Evolutionary conservation across 2,329 filamentous ascomycete species (phyloP), one percentile per base, ranked within the genome.

Genomic region (Coniochaeta sp.): DNA sequence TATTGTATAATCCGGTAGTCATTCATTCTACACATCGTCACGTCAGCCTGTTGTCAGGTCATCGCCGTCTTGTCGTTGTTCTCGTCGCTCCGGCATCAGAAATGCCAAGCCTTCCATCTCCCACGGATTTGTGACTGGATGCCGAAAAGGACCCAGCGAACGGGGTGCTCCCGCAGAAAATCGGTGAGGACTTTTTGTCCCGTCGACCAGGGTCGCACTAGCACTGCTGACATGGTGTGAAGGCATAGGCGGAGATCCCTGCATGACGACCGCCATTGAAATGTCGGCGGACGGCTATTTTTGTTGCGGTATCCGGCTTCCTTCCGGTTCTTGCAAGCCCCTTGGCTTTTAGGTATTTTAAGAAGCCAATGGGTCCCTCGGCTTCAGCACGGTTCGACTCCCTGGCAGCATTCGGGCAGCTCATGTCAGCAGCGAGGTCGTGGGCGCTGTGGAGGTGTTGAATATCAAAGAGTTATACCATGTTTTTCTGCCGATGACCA

Each of bases 131-230:
- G 34, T 12, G 6, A 12, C 16, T 40, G 6, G 17, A 40, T 40
- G 38, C 38, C 38, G 42, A 52, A 14, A 28, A 12, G 28, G 4
- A 12, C 22, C 47, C 47, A 52, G 22, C 14, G 9, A 6, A 12
- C 24, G 30, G 47, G 47, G 5, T 52, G 24, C 47, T 30, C 22
- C 26, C 14, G 47, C n/a, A 47, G 42, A 12, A 24, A 12, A 24
- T 47, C 47, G 47, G 47, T 30, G 47, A 52, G 47, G 47, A n/a
- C 47, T 52, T 52, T 52, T 52, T 52, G 47, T 52, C 47, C 47
- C 47, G 47, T 30, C 47, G 26, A 52, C 47, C 26, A 17, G 47
- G 47, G 47, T 26, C n/a, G 38, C 38, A 40, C 24, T 30, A 14
- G 47, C 42, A 8, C 19, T 47, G 42, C 47, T 52, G 47, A 52